These are phyloP conservation scores for Fusarium subglutinans DNA, from an alignment of 2,329 filamentous ascomycete genomes.

Conservation along the genomic window DNA sequence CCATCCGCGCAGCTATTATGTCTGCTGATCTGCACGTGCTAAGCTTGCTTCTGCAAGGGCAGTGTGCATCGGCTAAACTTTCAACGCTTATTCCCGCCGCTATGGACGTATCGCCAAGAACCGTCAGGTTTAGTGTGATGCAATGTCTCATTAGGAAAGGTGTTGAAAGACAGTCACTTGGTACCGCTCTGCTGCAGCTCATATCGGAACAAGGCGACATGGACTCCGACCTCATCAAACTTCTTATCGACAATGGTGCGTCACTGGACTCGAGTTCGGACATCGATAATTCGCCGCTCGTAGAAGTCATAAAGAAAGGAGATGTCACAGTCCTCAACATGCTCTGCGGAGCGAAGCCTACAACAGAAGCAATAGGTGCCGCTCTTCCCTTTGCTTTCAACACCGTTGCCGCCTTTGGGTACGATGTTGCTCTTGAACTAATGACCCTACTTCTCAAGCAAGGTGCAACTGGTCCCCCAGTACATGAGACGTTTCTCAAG, in stretches of 20 bases:
- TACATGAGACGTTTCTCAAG: background rate
- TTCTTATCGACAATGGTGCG: conserved; percentile 3
- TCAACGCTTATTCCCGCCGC: background rate
- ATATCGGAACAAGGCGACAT: background rate
- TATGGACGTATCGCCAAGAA: background rate
- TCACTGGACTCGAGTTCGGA: background rate
- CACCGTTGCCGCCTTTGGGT: background rate
- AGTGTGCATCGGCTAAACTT: background rate
- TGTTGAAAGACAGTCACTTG: background rate
- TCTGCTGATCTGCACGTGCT: background rate
- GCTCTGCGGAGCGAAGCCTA: background rate
- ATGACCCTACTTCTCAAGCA: background rate
- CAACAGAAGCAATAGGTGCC: background rate
- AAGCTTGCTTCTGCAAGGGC: background rate
- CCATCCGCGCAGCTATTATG: background rate
- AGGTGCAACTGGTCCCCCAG: background rate
- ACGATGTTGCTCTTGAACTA: background rate
- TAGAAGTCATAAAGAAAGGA: background rate
- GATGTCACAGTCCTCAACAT: background rate
- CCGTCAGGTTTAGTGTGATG: background rate
- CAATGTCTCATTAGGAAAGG: background rate
- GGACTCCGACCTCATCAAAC: background rate
- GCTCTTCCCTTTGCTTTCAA: background rate
- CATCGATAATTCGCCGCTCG: background rate
- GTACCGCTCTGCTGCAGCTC: background rate